Evolutionary conservation across 2,329 filamentous ascomycete species (phyloP).

Genomic region (Fonsecaea pedrosoi): DNA sequence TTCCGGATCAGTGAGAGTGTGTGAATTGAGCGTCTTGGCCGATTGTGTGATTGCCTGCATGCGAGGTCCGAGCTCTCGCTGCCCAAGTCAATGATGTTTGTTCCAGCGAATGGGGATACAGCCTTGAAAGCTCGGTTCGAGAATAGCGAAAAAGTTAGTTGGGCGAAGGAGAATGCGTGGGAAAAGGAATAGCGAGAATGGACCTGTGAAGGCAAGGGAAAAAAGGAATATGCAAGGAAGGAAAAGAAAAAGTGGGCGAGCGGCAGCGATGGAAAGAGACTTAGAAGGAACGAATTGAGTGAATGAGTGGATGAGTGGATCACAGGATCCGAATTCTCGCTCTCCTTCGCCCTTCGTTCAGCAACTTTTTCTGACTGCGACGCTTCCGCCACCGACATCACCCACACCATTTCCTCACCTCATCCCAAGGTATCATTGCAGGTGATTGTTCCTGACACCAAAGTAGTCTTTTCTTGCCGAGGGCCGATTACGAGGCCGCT

Average conservation of each 20-base stretch:
- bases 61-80: not conserved
- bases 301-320: not conserved
- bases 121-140: not conserved
- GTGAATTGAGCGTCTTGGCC: not conserved
- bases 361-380: constrained; percentile 1
- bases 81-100: not conserved
- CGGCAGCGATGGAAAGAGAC: too few relatives aligned
- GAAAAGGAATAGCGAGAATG: not conserved
- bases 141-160: constrained; percentile 1
- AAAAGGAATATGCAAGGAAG: not conserved
- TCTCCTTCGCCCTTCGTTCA: not conserved
- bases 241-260: not conserved
- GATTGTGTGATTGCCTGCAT: not conserved
- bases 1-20: not conserved
- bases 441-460: not conserved
- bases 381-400: constrained; percentile 11
- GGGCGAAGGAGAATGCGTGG: not conserved
- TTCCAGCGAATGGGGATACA: not conserved
- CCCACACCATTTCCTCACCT: not conserved
- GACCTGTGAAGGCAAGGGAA: not conserved
- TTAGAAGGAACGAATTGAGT: not conserved
- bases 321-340: constrained; percentile 1
- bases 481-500: not conserved
- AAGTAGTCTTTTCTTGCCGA: constrained; percentile 1
- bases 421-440: not conserved